A percentile compares a stretch with the other conserved stretches of the same genome.
Conservation (phyloP, 2,329 filamentous ascomycete species). For the Dactylella cylindrospora region DNA sequence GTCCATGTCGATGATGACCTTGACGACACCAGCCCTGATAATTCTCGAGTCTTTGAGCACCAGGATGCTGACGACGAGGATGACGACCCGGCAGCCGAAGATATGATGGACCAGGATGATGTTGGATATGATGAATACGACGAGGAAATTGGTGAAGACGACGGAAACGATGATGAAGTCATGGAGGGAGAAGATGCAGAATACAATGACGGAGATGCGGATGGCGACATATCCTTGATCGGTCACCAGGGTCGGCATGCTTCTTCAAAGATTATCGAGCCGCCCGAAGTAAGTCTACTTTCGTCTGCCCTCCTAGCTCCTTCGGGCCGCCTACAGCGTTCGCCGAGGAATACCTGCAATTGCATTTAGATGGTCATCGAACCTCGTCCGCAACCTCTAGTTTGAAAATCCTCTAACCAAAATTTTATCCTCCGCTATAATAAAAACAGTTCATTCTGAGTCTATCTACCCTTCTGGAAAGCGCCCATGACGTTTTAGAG, state of each 20-base stretch:
- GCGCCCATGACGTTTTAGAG: slow-evolving; percentile 22
- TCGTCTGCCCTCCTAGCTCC: background rate
- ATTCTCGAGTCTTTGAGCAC: too few species aligned
- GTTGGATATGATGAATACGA: slow-evolving; percentile 28
- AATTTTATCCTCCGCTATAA: too few species aligned
- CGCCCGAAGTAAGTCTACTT: slow-evolving; percentile 15
- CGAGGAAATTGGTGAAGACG: slow-evolving; percentile 11
- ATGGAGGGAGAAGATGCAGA: slow-evolving; percentile 13
- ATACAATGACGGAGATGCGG: slow-evolving; percentile 2
- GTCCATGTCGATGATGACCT: slow-evolving; percentile 2
- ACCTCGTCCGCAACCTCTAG: too few species aligned
- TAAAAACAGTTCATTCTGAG: slow-evolving; percentile 36
- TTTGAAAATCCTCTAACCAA: too few species aligned
- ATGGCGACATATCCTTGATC: background rate
- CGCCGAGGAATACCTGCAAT: background rate
- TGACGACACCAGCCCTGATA: too few species aligned
- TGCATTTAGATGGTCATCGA: too few species aligned
- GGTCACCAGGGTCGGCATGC: background rate
- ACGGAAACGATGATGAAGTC: background rate
- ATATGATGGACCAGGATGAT: slow-evolving; percentile 12
- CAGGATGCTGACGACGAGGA: slow-evolving; percentile 10
- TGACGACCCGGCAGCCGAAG: background rate
- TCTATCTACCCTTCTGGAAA: slow-evolving; percentile 29
- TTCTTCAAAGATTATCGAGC: slow-evolving; percentile 32
- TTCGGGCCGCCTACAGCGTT: background rate